Evolutionary conservation across 1,284 basidiomycete species (phyloP), one percentile per base, ranked within the genome.

Genomic region (Leccinum solheimii): DNA sequence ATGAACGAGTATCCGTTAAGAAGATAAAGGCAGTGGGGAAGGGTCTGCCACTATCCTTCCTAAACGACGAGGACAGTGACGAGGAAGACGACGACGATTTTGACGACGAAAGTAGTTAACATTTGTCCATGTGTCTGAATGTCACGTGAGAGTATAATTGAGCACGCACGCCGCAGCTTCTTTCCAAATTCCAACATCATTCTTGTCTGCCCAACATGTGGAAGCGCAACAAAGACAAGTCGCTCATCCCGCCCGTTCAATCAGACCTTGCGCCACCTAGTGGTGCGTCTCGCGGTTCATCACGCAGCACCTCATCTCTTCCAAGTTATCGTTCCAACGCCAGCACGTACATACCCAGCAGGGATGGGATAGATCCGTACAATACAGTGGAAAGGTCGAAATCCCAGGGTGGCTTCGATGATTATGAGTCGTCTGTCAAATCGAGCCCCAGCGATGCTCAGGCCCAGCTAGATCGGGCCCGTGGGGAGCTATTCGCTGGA

Each of bases 1-100:
- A 89, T 71, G 90, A 93, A 21, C 82, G 89, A 70, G 94, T 95
- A 32, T 81, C 86, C 56, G 89, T 94, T 43, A 92, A 87, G 75
- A 89, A 84, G 49, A 91, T 93, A 69, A 86, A 86, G 69, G 78
- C 86, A 2, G 85, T 84, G 48, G 88, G 90, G 52, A 86, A 84
- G 72, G 83, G 81, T 55, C 75, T 82, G 51, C 83, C 86, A 3
- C 68, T 86, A 23, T 78, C 77, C 5, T 65, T 72, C 21, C 72
- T 80, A 67, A 69, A 81, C 11, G 78, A 79, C 1, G 78, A 78
- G 7, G 78, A 76, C 11, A 74, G 75, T 21, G 72, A 70, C 9
- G 71, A 70, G 5, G 75, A 74, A 9, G 75, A 73, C 3, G 74
- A 62, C 1, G 75, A 74, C 1, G 75, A 77, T 30, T n/a, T 19